phyloP scores from a whole-genome alignment of 192 early-diverging fungal genomes.

The Neocallimastix lanati region DNA sequence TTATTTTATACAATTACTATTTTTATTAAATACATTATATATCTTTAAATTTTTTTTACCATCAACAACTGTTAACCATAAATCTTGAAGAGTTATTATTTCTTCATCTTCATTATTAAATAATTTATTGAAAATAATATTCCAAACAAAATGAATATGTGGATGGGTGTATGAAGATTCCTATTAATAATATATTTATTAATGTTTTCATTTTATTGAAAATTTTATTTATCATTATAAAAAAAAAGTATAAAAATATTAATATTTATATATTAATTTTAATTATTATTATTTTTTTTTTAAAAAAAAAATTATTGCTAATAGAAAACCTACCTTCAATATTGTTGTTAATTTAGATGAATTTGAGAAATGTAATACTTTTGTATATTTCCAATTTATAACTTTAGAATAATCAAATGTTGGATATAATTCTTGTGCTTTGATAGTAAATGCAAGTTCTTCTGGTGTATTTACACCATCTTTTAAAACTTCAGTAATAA shows the following conservation, averaged over 20 bases:
- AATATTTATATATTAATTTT: no score
- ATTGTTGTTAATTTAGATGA: slow-evolving; percentile 8
- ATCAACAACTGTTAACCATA: slow-evolving; percentile 68
- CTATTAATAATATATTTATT: not conserved
- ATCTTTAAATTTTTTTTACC: slow-evolving; percentile 11
- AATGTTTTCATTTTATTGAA: no score
- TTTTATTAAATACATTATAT: no score
- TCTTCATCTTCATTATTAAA: slow-evolving; percentile 2
- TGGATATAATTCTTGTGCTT: slow-evolving; percentile 8
- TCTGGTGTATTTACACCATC: slow-evolving; percentile 15
- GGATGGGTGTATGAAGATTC: slow-evolving; percentile 14
- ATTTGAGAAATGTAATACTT: slow-evolving; percentile 11
- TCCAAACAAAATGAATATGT: slow-evolving; percentile 67
- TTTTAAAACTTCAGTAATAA: slow-evolving; percentile 5
- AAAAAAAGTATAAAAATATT: no score
- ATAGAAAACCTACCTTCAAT: slow-evolving; percentile 3
- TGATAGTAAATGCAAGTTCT: slow-evolving; percentile 28
- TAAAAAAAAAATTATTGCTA: no score
- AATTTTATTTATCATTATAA: no score
- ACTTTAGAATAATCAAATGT: slow-evolving; percentile 8
- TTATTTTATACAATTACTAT: no score
- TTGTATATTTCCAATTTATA: slow-evolving; percentile 9
- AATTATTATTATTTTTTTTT: no score
- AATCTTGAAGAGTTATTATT: slow-evolving; percentile 41
- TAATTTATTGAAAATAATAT: slow-evolving; percentile 32